Evolutionary conservation across 2,329 filamentous ascomycete species (phyloP).

Genomic region (Penicillium psychrosexuale): DNA sequence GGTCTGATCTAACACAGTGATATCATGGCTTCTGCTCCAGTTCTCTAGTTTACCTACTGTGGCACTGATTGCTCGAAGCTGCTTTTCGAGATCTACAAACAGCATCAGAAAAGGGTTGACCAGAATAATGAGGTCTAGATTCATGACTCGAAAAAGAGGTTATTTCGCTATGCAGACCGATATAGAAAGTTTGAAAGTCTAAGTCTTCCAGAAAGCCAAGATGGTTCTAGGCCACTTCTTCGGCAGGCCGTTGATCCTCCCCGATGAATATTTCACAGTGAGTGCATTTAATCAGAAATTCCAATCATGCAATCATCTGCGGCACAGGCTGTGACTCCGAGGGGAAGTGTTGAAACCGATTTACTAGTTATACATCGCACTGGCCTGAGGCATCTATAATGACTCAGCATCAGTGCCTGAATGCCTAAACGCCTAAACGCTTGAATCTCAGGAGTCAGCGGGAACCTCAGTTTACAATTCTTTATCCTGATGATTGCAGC

Average conservation of each 20-base stretch:
- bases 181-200: neutral
- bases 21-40: neutral
- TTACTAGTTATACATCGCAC: no score
- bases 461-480: neutral
- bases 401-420: neutral
- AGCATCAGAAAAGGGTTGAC: rapidly evolving
- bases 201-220: constrained; percentile 6
- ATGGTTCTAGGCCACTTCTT: neutral
- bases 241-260: neutral
- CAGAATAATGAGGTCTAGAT: neutral
- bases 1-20: neutral
- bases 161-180: neutral
- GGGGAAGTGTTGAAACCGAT: neutral
- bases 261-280: neutral
- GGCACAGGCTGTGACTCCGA: neutral
- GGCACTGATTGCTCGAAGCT: neutral
- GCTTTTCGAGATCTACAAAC: neutral
- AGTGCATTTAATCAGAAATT: neutral
- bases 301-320: neutral
- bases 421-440: neutral
- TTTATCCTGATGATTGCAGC: neutral
- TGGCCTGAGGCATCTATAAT: neutral
- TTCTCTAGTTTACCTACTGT: neutral
- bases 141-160: neutral
- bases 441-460: neutral